Conservation (phyloP, 2,329 filamentous ascomycete genomes). For the Dactylonectria macrodidyma region DNA sequence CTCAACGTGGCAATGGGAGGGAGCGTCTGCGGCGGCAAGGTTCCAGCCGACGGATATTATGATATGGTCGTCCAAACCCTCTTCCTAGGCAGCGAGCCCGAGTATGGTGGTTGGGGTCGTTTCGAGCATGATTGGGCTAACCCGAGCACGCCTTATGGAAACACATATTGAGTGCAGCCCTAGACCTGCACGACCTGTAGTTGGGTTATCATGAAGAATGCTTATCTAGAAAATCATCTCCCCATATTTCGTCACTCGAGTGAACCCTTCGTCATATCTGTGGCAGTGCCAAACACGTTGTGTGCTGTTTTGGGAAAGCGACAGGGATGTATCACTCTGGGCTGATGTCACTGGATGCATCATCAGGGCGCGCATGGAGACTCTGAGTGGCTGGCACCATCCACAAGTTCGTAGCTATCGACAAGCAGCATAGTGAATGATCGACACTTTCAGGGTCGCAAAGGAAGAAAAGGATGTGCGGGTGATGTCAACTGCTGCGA, state of each 20-base stretch:
- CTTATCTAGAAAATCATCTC: constrained; percentile 1
- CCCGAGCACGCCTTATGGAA: constrained; percentile 44
- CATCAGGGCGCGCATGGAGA: background rate
- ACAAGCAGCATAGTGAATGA: background rate
- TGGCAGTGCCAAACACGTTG: background rate
- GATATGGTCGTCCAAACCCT: constrained; percentile 69
- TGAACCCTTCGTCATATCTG: constrained; percentile 3
- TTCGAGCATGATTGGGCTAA: constrained; percentile 67
- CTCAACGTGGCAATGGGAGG: constrained; percentile 76
- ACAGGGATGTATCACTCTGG: background rate
- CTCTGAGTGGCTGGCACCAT: background rate
- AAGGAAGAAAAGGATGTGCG: background rate
- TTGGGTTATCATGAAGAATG: background rate
- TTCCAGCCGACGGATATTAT: constrained; percentile 67
- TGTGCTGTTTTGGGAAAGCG: background rate
- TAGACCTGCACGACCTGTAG: background rate
- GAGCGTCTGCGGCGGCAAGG: constrained; percentile 68
- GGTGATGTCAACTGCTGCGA: background rate
- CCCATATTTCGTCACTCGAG: background rate
- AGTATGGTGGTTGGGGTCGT: constrained; percentile 66
- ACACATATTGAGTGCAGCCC: constrained; percentile 51
- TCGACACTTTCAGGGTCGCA: background rate
- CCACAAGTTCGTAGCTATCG: background rate
- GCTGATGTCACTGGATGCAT: background rate
- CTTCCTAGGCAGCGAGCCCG: constrained; percentile 66